Conservation (phyloP, 2,329 filamentous ascomycete genomes). For the Aureobasidium lini region DNA sequence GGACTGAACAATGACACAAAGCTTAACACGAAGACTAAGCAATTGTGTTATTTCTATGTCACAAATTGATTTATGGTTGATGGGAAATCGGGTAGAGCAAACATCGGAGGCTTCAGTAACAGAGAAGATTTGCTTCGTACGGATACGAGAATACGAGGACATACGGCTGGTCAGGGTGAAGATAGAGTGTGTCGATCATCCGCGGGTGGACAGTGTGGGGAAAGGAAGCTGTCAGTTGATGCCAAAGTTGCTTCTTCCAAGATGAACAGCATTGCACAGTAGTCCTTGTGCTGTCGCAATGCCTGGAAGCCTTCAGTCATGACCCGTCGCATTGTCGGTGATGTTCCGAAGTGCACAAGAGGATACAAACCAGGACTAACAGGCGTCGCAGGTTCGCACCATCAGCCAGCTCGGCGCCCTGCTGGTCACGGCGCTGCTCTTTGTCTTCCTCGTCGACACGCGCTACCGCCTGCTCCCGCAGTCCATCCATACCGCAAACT, state of each 20-base stretch:
- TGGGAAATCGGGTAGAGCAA: neutral
- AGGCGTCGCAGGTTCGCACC: conserved; percentile 43
- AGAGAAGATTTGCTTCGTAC: neutral
- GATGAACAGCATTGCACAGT: neutral
- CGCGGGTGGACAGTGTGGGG: neutral
- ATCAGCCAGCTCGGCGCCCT: conserved; percentile 67
- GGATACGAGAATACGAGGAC: neutral
- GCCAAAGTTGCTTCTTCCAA: neutral
- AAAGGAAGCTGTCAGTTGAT: neutral
- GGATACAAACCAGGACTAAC: neutral
- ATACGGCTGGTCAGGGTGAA: neutral
- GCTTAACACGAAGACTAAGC: no score
- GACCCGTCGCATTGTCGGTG: conserved; percentile 18
- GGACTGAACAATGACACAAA: no score
- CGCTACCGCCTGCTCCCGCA: conserved; percentile 81
- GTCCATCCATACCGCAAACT: conserved; percentile 79
- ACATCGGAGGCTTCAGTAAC: neutral
- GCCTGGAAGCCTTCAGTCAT: conserved; percentile 9
- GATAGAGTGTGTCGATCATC: conserved; percentile 1
- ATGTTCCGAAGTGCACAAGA: neutral
- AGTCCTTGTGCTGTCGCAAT: neutral
- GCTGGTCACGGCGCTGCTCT: conserved; percentile 53
- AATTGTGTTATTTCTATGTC: no score
- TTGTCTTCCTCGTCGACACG: conserved; percentile 78
- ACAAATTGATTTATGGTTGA: neutral